Base-by-base conservation (phyloP, 192 early-diverging fungal species). In the Mortierella claussenii region DNA sequence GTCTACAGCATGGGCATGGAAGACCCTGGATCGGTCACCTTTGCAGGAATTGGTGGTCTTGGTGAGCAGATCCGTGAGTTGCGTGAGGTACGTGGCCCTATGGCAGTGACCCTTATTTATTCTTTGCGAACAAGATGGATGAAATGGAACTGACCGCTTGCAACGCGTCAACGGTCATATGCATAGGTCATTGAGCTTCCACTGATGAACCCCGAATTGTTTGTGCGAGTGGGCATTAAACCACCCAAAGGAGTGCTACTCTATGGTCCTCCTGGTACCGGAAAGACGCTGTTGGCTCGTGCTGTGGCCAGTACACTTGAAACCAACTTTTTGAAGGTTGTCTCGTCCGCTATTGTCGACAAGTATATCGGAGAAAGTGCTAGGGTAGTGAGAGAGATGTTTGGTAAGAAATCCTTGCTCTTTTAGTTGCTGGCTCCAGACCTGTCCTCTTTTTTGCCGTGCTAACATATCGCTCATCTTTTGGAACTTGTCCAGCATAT, bases 311-410 rank as follows among this genome's bases (percentile, higher is more conserved):
- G 92, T 59, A 98, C 97, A 6, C 80, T 99, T 17, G 96, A 99
- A 71, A 97, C 96, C 66, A 98, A 98, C 71, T 99, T 99, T 76
- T 85, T 99, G 45, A 99, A 99, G 78, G 96, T 99, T 2, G 98
- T 98, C 0, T 96, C 96, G 26, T 94, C 92, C 76, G 98, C 98
- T 11, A 99, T 99, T 81, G 97, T 99, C 4, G 98, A 99, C 87
- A 99, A 99, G 84, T 99, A 97, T 76, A 99, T 99, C 84, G 98
- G 98, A 60, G 98, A 99, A 83, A 95, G 93, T 84, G 97, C 98
- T 44, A 83, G 98, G 65, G 81, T 99, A 50, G 89, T 99, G 58
- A 88, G 98, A 30, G 98, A 99, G 82, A 99, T 99, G 98, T 99
- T 99, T 90, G 96, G 94, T 92, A 82, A 32, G 79, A 12, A 43